These are phyloP conservation scores for Phlyctochytrium arcticum DNA, from an alignment of 192 early-diverging fungal species.

Conservation along the genomic window DNA sequence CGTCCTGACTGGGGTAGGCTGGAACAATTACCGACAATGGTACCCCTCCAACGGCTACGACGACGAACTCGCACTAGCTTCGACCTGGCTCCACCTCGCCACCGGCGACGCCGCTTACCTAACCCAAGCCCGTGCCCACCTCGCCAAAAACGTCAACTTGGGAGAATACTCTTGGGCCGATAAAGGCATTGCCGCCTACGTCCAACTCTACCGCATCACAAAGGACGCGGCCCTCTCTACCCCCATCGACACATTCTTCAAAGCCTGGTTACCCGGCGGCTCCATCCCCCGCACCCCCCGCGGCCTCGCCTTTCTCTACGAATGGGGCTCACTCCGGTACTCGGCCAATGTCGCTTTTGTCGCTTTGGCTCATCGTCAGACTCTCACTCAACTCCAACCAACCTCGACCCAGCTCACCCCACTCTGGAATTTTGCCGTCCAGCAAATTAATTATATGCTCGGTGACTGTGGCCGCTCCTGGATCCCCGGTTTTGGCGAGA, in stretches of 20 bases:
- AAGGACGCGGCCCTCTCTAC: constrained; percentile 24
- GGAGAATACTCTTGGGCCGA: constrained; percentile 29
- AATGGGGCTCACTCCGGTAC: constrained; percentile 52
- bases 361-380: constrained; percentile 38
- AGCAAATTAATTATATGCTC: constrained; percentile 50
- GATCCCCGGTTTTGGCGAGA: constrained; percentile 51
- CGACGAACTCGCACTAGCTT: constrained; percentile 24
- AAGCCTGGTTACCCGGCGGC: constrained; percentile 9
- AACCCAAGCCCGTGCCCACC: neutral
- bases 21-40: constrained; percentile 24
- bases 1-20: neutral
- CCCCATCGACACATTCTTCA: constrained; percentile 15
- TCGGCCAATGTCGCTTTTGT: constrained; percentile 42
- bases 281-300: constrained; percentile 42
- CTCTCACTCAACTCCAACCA: neutral
- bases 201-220: constrained; percentile 39
- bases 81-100: constrained; percentile 22
- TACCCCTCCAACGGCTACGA: constrained; percentile 9
- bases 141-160: neutral
- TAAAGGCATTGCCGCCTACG: constrained; percentile 14
- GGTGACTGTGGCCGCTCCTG: constrained; percentile 50
- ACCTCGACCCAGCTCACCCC: neutral
- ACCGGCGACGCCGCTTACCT: neutral
- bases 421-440: constrained; percentile 34
- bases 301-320: constrained; percentile 40